Base-by-base conservation (phyloP, 2,329 filamentous ascomycete genomes). In the Dactylellina drechsleri region DNA sequence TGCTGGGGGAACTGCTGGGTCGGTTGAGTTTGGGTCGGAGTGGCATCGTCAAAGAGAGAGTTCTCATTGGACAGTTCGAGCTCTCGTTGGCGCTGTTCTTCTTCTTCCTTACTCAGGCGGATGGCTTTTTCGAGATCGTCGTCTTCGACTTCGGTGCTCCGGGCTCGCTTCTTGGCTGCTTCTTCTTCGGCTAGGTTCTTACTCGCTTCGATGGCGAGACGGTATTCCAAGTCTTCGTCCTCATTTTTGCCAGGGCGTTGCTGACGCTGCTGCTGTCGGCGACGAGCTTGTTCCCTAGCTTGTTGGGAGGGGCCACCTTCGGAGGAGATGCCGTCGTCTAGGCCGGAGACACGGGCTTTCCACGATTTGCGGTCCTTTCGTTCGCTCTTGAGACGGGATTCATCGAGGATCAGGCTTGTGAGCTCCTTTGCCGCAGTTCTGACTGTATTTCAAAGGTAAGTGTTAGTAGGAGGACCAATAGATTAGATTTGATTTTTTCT, bases 161-260 rank as follows among this genome's bases (percentile, higher is more conserved):
- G 85, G 79, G 91, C 87, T 50, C 93, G 90, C 84, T 89, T 93
- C 82, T 84, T 88, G 70, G 87, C 85, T 49, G 84, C 85, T 79
- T 98, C 94, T 80, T 97, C 93, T 81, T 98, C 95, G 66, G 96
- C 94, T 81, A 98, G 93, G 76, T 90, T 88, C 83, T 95, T 97
- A 85, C 94, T 98, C 6, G 94, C 94, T 83, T 98, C 94, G 53
- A 98, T 89, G 0, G 95, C 95, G 79, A 98, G 84, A 78, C 87
- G 89, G 81, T 96, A 95, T 82, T 99, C 95, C 43, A 92, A 85
- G 81, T 99, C 95, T 40, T 97, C 92, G 52, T 96, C 92, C 2
- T 94, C 91, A 20, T 84, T 85, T 74, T 84, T 84, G 62, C 83
- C 83, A 76, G 82, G 82, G 50, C 83, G 82, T 52, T 84, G 85